Evolutionary conservation across 83 land plant genomes (phyloP), one percentile per base, ranked within the genome.

Genomic region (Isoetes engelmannii): DNA sequence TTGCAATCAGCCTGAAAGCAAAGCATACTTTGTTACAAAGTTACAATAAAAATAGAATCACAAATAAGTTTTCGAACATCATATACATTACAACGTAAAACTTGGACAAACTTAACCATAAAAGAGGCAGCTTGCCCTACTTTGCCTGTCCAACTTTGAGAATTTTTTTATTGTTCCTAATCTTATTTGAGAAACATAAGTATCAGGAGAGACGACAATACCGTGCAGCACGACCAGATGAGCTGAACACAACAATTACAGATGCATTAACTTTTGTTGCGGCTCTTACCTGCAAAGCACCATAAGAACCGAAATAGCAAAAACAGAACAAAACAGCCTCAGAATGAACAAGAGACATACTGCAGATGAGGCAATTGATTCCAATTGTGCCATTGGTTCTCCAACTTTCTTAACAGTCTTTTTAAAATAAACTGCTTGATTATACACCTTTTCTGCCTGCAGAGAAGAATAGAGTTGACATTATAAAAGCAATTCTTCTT

Each of bases 1-100:
- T 92, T 37, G 97, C 87, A 66, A 92, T 92, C 69, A 92, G 73
- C 69, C 95, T 88, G 81, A 55, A 68, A 20, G 44, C 5, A 17
- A 8, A 43, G 6, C 54, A 19, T 48, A 62, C 19, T 49, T 47
- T 17, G 12, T 44, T 42, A 28, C 43, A 53, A 44, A 44, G 18
- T 45, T 41, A 49, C 44, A 48, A 73, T 15, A 63, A 4, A 4
- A 44, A n/a, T 45, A 47, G 41, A 44, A 15, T 6, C 44, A 0
- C 10, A 41, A 70, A 42, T 63, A 65, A 9, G 55, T 7, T 15
- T 18, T 7, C 10, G 44, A 46, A 19, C 61, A 75, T 28, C 37
- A 28, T 28, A 28, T 28, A 28, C 37, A 28, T 28, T 28, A 28
- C 37, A 28, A 28, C 37, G 37, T 28, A 28, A 2, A 28, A 28